Base-by-base conservation (phyloP, 1,284 basidiomycete genomes). In the Sanghuangporus sanghuang region DNA sequence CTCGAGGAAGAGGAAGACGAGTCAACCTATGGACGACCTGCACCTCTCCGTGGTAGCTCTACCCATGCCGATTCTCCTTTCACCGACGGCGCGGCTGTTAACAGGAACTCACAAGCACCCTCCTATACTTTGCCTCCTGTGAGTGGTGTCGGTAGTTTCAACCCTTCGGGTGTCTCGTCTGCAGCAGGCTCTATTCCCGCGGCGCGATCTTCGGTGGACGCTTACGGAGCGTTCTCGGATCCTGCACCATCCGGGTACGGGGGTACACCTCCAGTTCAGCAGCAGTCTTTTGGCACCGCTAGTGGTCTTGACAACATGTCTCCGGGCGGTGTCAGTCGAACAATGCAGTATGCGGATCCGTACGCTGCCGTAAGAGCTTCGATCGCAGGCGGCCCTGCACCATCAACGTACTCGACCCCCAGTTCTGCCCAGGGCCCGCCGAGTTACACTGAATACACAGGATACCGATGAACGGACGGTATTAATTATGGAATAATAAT, bases 291-390 rank as follows among this genome's bases (percentile, higher is more conserved):
- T 3, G 67, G 71, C 14, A 57, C 68, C 5, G 67, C 69, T 32
- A 70, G 71, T 6, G 64, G 63, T 54, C 68, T 42, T 64, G 69
- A 42, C 65, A 32, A 70, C 76, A 6, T 75, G 76, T 46, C 70
- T 68, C 74, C 74, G 0, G 83, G 85, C 27, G 78, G 82, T 21
- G 77, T 92, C 40, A 94, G 92, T 73, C 78, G 92, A 70, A 95
- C 93, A 59, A 94, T 95, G 92, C 87, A 93, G 75, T 92, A 90
- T 71, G 87, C 90, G 21, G 89, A 92, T 71, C 89, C 89, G 9
- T 92, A 92, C 69, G 87, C 89, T 12, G 87, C 86, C 12, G 88
- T 92, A 27, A 80, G 88, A 21, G 85, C 85, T 9, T 81, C 79
- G 7, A 71, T 85, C 65, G 75, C 71, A 18, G 71, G 71, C 14